Percentiles rank a stretch among this genome's conserved stretches.
Evolutionary conservation across 352 stramenopile species (phyloP).

Genomic region (Saprolegnia diclina): DNA sequence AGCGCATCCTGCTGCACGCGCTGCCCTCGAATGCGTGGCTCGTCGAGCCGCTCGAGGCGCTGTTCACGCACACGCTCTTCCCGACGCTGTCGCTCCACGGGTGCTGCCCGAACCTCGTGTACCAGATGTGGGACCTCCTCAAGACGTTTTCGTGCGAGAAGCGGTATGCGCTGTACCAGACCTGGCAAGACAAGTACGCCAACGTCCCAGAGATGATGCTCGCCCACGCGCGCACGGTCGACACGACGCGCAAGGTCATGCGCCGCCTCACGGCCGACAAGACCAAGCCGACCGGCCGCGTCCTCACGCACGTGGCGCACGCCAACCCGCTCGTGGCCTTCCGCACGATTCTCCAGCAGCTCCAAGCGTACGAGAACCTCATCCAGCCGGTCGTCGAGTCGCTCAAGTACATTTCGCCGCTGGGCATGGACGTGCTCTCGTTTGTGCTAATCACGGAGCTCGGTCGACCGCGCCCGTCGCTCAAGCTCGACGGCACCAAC

Average conservation of each 20-base stretch:
- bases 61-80: conserved; percentile 63
- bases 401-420: conserved; percentile 90
- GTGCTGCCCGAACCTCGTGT: conserved; percentile 70
- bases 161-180: conserved; percentile 73
- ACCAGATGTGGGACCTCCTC: conserved; percentile 78
- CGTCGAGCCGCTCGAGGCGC: conserved; percentile 30
- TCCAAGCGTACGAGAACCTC: conserved; percentile 97
- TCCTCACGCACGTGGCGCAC: conserved; percentile 85
- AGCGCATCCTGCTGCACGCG: conserved; percentile 54
- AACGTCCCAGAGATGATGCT: conserved; percentile 56
- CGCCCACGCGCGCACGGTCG: conserved; percentile 59
- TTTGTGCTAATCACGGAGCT: conserved; percentile 91
- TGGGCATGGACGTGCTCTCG: conserved; percentile 92
- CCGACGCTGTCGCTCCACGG: conserved; percentile 62
- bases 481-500: conserved; percentile 87
- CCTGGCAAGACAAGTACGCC: conserved; percentile 63
- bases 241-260: conserved; percentile 71
- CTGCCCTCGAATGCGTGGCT: conserved; percentile 33
- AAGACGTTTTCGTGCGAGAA: conserved; percentile 72
- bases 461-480: conserved; percentile 72
- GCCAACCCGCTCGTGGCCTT: conserved; percentile 93
- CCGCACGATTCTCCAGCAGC: conserved; percentile 91
- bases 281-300: conserved; percentile 66
- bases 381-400: conserved; percentile 94
- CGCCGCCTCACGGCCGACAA: conserved; percentile 73